phyloP scores from a whole-genome alignment of 352 stramenopile species.

The Pythium coloratum region DNA sequence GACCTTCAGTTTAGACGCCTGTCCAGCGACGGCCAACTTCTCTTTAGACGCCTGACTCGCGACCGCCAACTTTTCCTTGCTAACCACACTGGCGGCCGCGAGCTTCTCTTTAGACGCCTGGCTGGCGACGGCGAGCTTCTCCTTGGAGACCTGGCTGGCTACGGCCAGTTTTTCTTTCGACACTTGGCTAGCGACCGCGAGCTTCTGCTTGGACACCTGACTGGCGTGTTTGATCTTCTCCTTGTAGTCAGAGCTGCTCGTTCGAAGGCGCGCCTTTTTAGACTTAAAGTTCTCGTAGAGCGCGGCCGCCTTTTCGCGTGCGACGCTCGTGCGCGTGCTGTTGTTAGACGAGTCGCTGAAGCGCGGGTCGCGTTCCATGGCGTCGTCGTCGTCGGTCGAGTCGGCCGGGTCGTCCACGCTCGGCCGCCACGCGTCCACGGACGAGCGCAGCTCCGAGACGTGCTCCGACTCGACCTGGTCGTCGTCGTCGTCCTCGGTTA shows the following conservation, averaged over 20 bases:
- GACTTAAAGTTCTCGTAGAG: conserved; percentile 25
- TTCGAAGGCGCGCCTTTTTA: conserved; percentile 18
- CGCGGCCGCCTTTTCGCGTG: conserved; percentile 15
- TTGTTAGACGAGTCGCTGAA: background rate
- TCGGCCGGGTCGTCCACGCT: conserved; percentile 24
- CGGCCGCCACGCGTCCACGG: conserved; percentile 24
- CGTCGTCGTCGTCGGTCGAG: conserved; percentile 22
- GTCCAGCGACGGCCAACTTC: conserved; percentile 22
- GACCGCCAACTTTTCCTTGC: conserved; percentile 21
- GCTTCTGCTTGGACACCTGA: conserved; percentile 20
- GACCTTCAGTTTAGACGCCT: conserved; percentile 29
- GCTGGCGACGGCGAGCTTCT: conserved; percentile 22
- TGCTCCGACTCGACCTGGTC: conserved; percentile 6
- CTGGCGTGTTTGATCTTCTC: conserved; percentile 9
- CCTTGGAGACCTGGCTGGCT: conserved; percentile 24
- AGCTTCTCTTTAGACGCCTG: conserved; percentile 20
- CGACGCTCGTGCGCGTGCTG: conserved; percentile 10
- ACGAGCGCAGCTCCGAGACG: conserved; percentile 21
- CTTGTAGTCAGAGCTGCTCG: conserved; percentile 30
- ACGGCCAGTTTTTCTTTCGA: conserved; percentile 19
- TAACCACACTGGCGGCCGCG: conserved; percentile 12
- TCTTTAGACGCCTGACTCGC: conserved; percentile 26
- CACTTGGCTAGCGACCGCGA: conserved; percentile 13
- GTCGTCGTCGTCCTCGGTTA: conserved; percentile 11
- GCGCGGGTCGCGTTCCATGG: background rate